Base-by-base conservation (phyloP, 371 early-diverging fungal species). In the Rhizomucor pusillus region DNA sequence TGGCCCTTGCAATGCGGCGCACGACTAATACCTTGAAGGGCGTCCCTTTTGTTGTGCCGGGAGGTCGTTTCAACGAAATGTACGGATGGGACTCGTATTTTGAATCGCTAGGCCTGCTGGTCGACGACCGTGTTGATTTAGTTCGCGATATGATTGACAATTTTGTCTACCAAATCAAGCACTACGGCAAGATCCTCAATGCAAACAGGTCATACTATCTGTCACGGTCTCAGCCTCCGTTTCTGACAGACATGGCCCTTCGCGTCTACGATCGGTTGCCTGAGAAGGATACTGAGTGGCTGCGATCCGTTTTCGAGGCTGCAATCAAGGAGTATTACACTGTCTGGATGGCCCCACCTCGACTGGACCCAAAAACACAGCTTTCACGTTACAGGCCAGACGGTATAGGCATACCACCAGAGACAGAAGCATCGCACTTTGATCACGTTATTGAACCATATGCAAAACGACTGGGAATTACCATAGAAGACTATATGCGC, bases 61-160 rank as follows among this genome's bases (percentile, higher is more conserved):
- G 97, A 23, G 97, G 97, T 4, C 81, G 97, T 0, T 97, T 95
- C 76, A 97, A 95, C 67, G 97, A 97, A 69, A 93, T 92, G 90
- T 97, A 97, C 64, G 95, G 95, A 2, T 95, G 95, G 97, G 95
- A 96, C 65, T 86, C 87, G 25, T 94, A 94, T 64, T 96, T 96
- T 72, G 92, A 90, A 60, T 74, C 89, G 0, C 69, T 94, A 16
- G 97, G 95, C 3, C 67, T 97, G 33, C 63, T 92, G 33, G 79
- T 82, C 5, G 94, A 94, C 61, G 89, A 86, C 6, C 83, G 88
- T 12, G 59, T 86, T 19, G 88, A 91, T 52, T 66, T 95, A 50
- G 91, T 90, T 13, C 81, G 85, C 56, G 86, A 87, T 55, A 97
- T 97, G 95, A 90, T 95, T 9, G 94, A 94, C 60, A 93, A 97